Evolutionary conservation across 1,284 basidiomycete genomes (phyloP), one percentile per base, ranked within the genome.

Genomic region (Melampsora larici-populina): DNA sequence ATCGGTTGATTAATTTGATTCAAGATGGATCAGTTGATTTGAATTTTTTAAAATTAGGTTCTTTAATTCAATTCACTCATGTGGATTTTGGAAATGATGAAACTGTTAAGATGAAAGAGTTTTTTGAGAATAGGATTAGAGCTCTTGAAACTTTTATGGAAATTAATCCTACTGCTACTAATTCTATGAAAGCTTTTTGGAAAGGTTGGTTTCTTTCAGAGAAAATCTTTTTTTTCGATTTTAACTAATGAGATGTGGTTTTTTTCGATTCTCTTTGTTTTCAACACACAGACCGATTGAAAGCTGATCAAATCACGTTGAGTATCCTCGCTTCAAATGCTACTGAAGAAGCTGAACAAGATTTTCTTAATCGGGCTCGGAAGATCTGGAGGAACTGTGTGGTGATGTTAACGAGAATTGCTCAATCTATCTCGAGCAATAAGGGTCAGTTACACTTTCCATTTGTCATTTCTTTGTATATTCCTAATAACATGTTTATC

Each of bases 171-270:
- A 58, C 55, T 8, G 55, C 55, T 58, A 58, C 55, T 5, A 58
- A 58, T n/a, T n/a, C 55, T 29, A 58, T 58, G n/a, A 58, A 58
- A n/a, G 21, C 55, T 7, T n/a, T 58, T 58, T 58, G 55, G 55
- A 7, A 58, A 58, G 55, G 55, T 58, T 13, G 1, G 55, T 58
- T 24, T 18, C 3, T 58, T 9, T 58, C 26, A 24, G 7, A 17
- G 7, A n/a, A 8, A n/a, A 58, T 58, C 55, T 1, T 58, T 58
- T 29, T 7, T 58, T 8, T 3, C 33, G 3, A 8, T 36, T 36
- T 36, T 36, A 36, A 36, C 33, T 36, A 4, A 36, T 36, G 33
- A 36, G n/a, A n/a, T 36, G 3, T 36, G 33, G 33, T 36, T 36
- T 36, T 36, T 8, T 36, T 36, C 33, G 4, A 36, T 4, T 4